Evolutionary conservation across 495 filamentous ascomycete species (phyloP), one percentile per base, ranked within the genome.

Genomic region (Penicillium longicatenatum): DNA sequence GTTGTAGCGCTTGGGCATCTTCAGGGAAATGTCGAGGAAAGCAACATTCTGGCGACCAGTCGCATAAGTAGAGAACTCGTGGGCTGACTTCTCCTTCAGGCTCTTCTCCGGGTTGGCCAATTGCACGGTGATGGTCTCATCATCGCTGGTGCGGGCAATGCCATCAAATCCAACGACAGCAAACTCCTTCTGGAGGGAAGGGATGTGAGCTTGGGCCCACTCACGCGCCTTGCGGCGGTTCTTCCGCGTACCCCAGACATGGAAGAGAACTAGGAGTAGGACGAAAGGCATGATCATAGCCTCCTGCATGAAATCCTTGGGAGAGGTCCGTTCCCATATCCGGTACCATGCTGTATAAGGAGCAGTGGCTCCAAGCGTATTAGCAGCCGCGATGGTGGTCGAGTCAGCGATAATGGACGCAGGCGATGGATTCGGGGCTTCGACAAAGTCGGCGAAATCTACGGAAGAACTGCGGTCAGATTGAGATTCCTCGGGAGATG

Each of bases 261-360:
- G 92, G 51, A 95, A 79, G 26, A 85, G 71, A 46, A 96, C 77
- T 51, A 97, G 80, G 33, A 94, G 54, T 22, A 86, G 62, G 59
- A 97, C 82, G 61, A 90, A 80, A 12, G 83, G 81, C 49, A 94
- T 76, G 64, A 98, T 89, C 72, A 93, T 75, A 44, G 90, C 86
- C 77, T 98, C 94, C 67, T 87, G 81, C 72, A 86, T 83, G 81
- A 98, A 98, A 66, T 98, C 94, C 60, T 74, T 75, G 48, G 87
- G 77, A 11, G 82, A 84, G 61, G 89, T 82, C 61, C 94, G 90
- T 82, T 98, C 93, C 83, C 93, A 94, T 29, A 98, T 79, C 35
- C 91, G 90, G 76, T 98, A 98, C 94, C 94, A 98, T 78, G 90
- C 91, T 43, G 94, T 96, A 71, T 89, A 96, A 12, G 90, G 85